Conservation (phyloP, 164 flowering plant species). For the Echeveria elegans region DNA sequence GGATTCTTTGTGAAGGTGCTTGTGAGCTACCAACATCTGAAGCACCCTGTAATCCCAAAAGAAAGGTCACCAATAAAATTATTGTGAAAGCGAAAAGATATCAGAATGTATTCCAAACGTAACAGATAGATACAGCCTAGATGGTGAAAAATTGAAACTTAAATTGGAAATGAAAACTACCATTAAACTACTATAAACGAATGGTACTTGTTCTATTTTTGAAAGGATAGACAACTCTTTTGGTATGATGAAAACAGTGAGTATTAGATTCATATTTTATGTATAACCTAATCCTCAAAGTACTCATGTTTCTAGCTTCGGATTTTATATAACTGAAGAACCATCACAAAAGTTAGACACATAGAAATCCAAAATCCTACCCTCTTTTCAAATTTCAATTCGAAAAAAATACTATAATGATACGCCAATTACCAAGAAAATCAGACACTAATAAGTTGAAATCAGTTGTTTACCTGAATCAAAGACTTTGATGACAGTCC, state of each 20-base stretch:
- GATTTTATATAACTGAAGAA: too few species aligned
- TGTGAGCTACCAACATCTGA: constrained; percentile 32
- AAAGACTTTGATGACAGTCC: constrained; percentile 27
- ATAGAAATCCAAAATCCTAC: neutral
- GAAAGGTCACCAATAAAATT: neutral
- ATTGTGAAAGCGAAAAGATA: neutral
- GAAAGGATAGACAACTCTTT: too few species aligned
- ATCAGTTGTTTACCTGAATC: constrained; percentile 24
- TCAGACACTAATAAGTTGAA: neutral
- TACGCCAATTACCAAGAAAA: neutral
- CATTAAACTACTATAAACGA: too few species aligned
- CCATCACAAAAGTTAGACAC: neutral
- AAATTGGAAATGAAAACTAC: neutral
- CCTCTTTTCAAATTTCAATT: too few species aligned
- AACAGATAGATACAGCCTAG: constrained; percentile 1
- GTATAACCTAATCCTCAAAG: neutral
- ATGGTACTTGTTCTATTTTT: too few species aligned
- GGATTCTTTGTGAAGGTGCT: constrained; percentile 13
- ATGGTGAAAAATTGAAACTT: neutral
- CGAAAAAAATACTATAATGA: neutral
- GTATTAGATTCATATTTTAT: neutral
- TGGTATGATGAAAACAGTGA: too few species aligned
- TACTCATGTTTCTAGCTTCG: neutral
- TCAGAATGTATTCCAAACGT: neutral
- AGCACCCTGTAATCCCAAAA: constrained; percentile 26